Conservation (phyloP, 108 stramenopile genomes). For the Cyclotella baltica region DNA sequence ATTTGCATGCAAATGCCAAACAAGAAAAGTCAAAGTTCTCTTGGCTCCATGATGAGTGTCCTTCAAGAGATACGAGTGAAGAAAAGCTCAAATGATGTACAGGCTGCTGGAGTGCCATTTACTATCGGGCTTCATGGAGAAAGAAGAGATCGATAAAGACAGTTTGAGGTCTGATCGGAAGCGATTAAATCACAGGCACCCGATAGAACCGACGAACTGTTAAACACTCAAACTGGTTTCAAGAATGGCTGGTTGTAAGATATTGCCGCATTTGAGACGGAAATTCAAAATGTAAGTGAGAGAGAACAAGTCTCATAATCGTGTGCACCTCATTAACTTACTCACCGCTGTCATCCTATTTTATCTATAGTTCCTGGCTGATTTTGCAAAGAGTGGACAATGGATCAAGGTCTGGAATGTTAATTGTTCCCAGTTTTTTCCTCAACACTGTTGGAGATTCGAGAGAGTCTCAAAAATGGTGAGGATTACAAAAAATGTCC, state of each 20-base stretch:
- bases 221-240: slow-evolving; percentile 76
- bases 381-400: too few species aligned
- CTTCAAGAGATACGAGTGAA: slow-evolving; percentile 71
- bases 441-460: too few species aligned
- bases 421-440: too few species aligned
- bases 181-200: slow-evolving; percentile 79
- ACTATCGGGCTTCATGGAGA: slow-evolving; percentile 88
- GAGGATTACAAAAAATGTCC: too few species aligned
- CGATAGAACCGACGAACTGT: slow-evolving; percentile 78
- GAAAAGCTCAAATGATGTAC: slow-evolving; percentile 81
- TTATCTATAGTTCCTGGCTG: too few species aligned
- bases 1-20: slow-evolving; percentile 55
- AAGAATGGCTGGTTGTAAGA: slow-evolving; percentile 79
- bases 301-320: too few species aligned
- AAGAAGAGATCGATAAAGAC: slow-evolving; percentile 94
- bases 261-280: slow-evolving; percentile 76
- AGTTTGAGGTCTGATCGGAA: slow-evolving; percentile 88
- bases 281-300: slow-evolving; percentile 60
- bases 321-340: too few species aligned
- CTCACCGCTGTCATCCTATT: too few species aligned
- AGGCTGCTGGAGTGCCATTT: slow-evolving; percentile 89
- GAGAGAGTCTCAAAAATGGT: too few species aligned
- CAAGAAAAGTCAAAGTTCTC: slow-evolving; percentile 67
- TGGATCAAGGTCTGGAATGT: too few species aligned
- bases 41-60: slow-evolving; percentile 85